phyloP scores from a whole-genome alignment of 305 asterid species.

The Salvia sclarea region DNA sequence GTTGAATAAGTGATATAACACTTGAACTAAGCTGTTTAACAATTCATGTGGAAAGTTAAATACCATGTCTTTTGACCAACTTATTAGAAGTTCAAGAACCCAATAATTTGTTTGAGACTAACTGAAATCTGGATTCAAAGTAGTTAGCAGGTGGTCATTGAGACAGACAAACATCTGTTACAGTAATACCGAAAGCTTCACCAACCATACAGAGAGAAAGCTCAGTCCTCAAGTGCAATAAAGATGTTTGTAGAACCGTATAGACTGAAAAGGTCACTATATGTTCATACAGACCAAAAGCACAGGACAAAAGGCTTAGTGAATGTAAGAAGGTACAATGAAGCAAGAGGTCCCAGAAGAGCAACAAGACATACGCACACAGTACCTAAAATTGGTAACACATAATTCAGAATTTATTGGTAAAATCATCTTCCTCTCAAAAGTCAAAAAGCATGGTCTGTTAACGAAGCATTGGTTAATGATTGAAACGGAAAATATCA shows the following conservation, averaged over 20 bases:
- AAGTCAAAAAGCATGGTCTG: slow-evolving; percentile 16
- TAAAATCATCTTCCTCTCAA: neutral
- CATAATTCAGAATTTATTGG: neutral
- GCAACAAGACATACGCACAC: neutral
- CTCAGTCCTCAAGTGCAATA: slow-evolving; percentile 10
- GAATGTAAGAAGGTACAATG: neutral
- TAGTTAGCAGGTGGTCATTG: slow-evolving; percentile 6
- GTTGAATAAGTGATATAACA: slow-evolving; percentile 12
- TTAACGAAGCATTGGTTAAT: slow-evolving; percentile 7
- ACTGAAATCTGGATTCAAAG: neutral
- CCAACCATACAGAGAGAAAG: slow-evolving; percentile 5
- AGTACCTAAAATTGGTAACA: neutral
- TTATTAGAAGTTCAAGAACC: slow-evolving; percentile 22
- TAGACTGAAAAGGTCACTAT: slow-evolving; percentile 1
- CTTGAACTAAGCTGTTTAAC: slow-evolving; percentile 10
- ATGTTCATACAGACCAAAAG: slow-evolving; percentile 5
- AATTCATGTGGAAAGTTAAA: slow-evolving; percentile 14
- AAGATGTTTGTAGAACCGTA: slow-evolving; percentile 6
- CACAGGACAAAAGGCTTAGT: neutral
- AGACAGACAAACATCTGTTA: slow-evolving; percentile 2
- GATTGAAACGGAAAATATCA: neutral
- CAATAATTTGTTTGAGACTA: neutral
- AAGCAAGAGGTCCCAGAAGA: slow-evolving; percentile 2
- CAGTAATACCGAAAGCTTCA: slow-evolving; percentile 19
- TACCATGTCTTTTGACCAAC: slow-evolving; percentile 13